phyloP scores from a whole-genome alignment of 306 rosid genomes.

The Luffa aegyptiaca region DNA sequence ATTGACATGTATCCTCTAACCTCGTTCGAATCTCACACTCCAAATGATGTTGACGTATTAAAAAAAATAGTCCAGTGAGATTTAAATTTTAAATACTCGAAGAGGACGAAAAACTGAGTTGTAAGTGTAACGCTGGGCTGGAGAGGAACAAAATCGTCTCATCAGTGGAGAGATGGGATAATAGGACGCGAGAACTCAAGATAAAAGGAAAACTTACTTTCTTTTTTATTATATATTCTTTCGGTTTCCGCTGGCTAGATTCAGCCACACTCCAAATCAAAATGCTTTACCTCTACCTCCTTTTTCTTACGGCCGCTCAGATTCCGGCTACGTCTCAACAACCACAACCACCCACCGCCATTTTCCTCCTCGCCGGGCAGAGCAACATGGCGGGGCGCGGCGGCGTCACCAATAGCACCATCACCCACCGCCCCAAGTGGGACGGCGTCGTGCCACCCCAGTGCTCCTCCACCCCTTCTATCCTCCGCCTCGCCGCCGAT shows the following conservation, averaged over 20 bases:
- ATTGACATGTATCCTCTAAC: too few species aligned
- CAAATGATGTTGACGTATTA: too few species aligned
- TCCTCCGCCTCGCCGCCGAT: conserved; percentile 32
- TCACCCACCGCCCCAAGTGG: conserved; percentile 35
- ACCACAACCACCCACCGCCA: background rate
- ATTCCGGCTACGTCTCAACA: background rate
- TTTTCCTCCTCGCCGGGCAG: conserved; percentile 86
- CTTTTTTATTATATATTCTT: background rate
- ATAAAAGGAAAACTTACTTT: background rate
- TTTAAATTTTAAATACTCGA: too few species aligned
- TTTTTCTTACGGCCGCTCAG: background rate
- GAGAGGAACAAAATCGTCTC: background rate
- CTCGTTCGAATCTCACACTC: too few species aligned
- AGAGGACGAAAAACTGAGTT: background rate
- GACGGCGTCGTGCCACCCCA: conserved; percentile 51
- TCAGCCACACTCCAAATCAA: background rate
- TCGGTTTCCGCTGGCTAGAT: background rate
- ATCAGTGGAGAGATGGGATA: background rate
- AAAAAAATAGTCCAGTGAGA: too few species aligned
- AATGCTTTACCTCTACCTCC: background rate
- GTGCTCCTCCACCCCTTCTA: conserved; percentile 28
- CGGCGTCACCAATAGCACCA: conserved; percentile 30
- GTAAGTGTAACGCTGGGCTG: too few species aligned
- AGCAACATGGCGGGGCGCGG: conserved; percentile 98
- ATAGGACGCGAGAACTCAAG: background rate